Base-by-base conservation (phyloP, 495 filamentous ascomycete genomes). In the Platismatia glauca region DNA sequence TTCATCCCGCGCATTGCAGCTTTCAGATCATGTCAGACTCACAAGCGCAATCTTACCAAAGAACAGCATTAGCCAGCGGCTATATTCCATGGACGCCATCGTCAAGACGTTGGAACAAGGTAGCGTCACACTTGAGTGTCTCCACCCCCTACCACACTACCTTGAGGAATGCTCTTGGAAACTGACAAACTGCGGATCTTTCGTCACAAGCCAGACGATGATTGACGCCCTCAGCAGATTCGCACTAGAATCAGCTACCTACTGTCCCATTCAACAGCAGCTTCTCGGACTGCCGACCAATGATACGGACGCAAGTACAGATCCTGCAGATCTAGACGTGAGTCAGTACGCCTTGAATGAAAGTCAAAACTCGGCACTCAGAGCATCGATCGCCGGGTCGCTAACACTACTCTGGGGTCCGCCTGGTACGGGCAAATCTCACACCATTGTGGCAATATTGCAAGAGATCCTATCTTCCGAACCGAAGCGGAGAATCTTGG, bases 351-450 rank as follows among this genome's bases (percentile, higher is more conserved):
- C 64, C 20, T 67, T 81, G 15, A 82, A 82, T 59, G 52, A 65
- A 9, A 79, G 77, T 58, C 79, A 82, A 62, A 77, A 74, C 53
- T 62, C 64, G 7, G 79, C 79, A 16, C 67, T 82, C 15, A 53
- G 69, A 33, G 70, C 76, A 34, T 66, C 76, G 4, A 59, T 80
- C 35, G 67, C 33, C 5, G 62, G 66, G 31, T 69, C 73, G 6
- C 59, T 82, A 44, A 75, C 72, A 16, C 79, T 75, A 46, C 66
- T 81, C 0, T 81, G 79, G 80, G 80, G 80, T 0, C 80, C 80
- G 2, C 80, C 80, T 0, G 80, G 80, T 7, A 82, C 80, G 1
- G 79, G 79, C 9, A 82, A 82, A 65, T 81, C 80, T 2, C 69
- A 78, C 53, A 81, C 80, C 15, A 74, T 81, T 29, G 77, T 79